Base-by-base conservation (phyloP, 345 rosid species). In the Ricinus communis region DNA sequence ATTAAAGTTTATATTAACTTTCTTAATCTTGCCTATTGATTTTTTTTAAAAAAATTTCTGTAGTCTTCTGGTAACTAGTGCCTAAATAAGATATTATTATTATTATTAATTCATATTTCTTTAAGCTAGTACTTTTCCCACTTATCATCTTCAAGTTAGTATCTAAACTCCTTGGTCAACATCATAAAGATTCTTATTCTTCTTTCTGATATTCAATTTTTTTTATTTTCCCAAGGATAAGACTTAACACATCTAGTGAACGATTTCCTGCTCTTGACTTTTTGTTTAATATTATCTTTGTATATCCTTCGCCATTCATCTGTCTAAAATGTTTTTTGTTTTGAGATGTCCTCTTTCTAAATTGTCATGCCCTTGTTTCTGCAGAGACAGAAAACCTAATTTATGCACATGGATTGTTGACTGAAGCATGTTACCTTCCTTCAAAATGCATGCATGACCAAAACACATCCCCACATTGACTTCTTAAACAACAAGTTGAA, bases 401-500 rank as follows among this genome's bases (percentile, higher is more conserved):
- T 47, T 30, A 62, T 36, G 83, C 93, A 88, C 97, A 91, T 87
- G 91, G 80, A 50, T 30, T 82, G 83, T 85, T 86, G 89, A 85
- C 90, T 71, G 79, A 57, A 82, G 75, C 89, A 88, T 86, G 90
- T 85, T 86, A 88, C 92, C 79, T 81, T 83, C 86, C 79, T 77
- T 79, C 71, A 71, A 82, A 43, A 85, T 82, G 83, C 85, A 75
- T 75, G 79, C 82, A 85, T 74, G 76, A 76, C 84, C 76, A 77
- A 56, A 72, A 76, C 47, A 81, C 73, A 71, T 65, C 65, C 77
- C 74, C 79, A 57, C 72, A 72, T 84, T 82, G 89, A 88, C 90
- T 84, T 82, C 68, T 59, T 4, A 69, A 43, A 62, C 59, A 74
- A 73, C 55, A 75, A 75, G 52, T 65, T 65, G 31, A 76, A 77